Evolutionary conservation across 1,139 yeast genomes (phyloP), one percentile per base, ranked within the genome.

Genomic region (Yamadazyma sp.): DNA sequence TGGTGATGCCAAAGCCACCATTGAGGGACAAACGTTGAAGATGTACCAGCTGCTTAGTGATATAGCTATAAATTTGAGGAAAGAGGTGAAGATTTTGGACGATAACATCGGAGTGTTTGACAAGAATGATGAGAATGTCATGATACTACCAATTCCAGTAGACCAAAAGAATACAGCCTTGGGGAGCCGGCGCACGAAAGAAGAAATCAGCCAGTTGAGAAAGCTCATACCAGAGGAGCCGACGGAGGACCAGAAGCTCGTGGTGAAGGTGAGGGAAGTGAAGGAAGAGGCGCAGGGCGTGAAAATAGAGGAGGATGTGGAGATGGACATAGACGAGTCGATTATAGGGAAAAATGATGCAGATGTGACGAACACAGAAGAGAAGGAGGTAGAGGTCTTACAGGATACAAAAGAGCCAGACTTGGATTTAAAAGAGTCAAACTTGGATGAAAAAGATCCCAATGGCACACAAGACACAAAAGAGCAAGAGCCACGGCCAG

Each of bases 151-250:
- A 2, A 74, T 80, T 2, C 67, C 71, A 30, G 78, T 81, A 15
- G 81, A 78, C 44, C 82, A 79, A 50, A 80, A 79, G 61, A 81
- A 82, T 35, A 74, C 84, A 6, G 67, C 69, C 54, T 67, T 79
- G 29, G 85, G 85, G 2, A 61, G 61, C 29, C 64, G 64, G 45
- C 76, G 79, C 54, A 55, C 79, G 38, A 59, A 64, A 13, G 59
- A 59, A 12, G 73, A 69, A 44, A 47, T 70, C 20, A 40, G 42
- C 14, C 62, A 62, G 35, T 51, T 68, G 52, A 47, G 53, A 12
- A 42, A 39, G 17, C 46, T 63, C 26, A 45, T 63, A 11, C 51
- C 50, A 10, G 50, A 47, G 15, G 48, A 46, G 18, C 43, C 46
- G 2, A 33, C 33, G 15, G 47, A 42, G 36, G 45, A 42, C 17